Base-by-base conservation (phyloP, 139 green algal species). In the Chlorella ohadii region DNA sequence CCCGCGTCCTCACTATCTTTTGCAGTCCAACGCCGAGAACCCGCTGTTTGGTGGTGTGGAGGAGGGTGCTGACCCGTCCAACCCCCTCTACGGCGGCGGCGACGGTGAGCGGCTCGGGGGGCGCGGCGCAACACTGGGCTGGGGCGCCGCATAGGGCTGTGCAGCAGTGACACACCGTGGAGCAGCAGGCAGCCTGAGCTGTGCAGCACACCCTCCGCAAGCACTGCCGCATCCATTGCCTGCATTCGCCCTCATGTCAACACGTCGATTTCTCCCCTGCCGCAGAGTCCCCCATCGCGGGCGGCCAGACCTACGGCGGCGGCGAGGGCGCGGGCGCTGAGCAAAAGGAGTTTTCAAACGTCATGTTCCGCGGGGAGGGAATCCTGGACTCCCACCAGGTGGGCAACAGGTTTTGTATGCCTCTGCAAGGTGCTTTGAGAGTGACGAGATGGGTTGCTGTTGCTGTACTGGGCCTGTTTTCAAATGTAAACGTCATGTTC, bases 401-500 rank as follows among this genome's bases (percentile, higher is more conserved):
- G 59, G 19, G 76, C 44, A 11, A 6, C 44, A 11, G 11, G 44
- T 55, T 55, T 55, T 6, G 7, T 55, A 55, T n/a, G n/a, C n/a
- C n/a, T n/a, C n/a, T n/a, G n/a, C n/a, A n/a, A n/a, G n/a, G n/a
- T n/a, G n/a, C n/a, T n/a, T n/a, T n/a, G n/a, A n/a, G n/a, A n/a
- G n/a, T n/a, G n/a, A n/a, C n/a, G n/a, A n/a, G n/a, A n/a, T n/a
- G n/a, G n/a, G n/a, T n/a, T n/a, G n/a, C n/a, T n/a, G n/a, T n/a
- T n/a, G n/a, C n/a, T n/a, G n/a, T n/a, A n/a, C n/a, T n/a, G n/a
- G n/a, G n/a, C n/a, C n/a, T n/a, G 57, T 82, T 82, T 19, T 31
- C 34, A 27, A 82, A n/a, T n/a, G n/a, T n/a, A n/a, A n/a, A 82
- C 59, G 27, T 38, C 20, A 82, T 82, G 76, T 82, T 82, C 59